A percentile compares a stretch with the other conserved stretches of the same genome.
These are phyloP conservation scores for Suillus luteus DNA, from an alignment of 768 basidiomycete species.

Conservation along the genomic window DNA sequence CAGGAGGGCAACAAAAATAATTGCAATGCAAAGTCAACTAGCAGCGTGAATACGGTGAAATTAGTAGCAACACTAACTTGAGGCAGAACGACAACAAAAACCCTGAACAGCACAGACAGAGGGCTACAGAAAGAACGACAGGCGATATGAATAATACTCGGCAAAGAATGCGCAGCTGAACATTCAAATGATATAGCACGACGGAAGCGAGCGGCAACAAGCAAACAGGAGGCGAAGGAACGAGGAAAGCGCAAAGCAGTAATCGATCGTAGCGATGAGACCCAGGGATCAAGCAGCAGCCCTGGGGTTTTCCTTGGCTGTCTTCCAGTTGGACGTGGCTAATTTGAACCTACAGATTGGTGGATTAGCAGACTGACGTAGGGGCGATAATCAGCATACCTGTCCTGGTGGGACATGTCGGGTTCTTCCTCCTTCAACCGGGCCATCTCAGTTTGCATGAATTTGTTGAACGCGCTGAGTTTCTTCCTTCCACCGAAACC, in stretches of 20 bases:
- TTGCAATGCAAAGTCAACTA: slow-evolving; percentile 14
- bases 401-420: slow-evolving; percentile 69
- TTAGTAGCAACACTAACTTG: slow-evolving; percentile 13
- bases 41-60: slow-evolving; percentile 18
- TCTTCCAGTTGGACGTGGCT: slow-evolving; percentile 80
- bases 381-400: slow-evolving; percentile 44
- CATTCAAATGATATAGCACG: slow-evolving; percentile 19
- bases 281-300: slow-evolving; percentile 24
- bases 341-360: slow-evolving; percentile 57
- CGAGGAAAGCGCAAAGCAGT: slow-evolving; percentile 13
- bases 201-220: slow-evolving; percentile 6
- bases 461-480: slow-evolving; percentile 77
- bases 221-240: slow-evolving; percentile 14
- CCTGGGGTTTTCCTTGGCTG: slow-evolving; percentile 67
- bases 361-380: slow-evolving; percentile 7
- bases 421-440: slow-evolving; percentile 78
- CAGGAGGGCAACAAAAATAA: neutral
- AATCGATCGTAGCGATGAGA: slow-evolving; percentile 12
- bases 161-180: slow-evolving; percentile 17
- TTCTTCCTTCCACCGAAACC: slow-evolving; percentile 55
- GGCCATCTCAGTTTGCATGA: slow-evolving; percentile 78
- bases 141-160: slow-evolving; percentile 35
- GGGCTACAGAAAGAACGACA: slow-evolving; percentile 28
- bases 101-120: slow-evolving; percentile 14
- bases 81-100: slow-evolving; percentile 11